Evolutionary conservation across 805 yeast genomes (phyloP).

Genomic region (Candida corydali): DNA sequence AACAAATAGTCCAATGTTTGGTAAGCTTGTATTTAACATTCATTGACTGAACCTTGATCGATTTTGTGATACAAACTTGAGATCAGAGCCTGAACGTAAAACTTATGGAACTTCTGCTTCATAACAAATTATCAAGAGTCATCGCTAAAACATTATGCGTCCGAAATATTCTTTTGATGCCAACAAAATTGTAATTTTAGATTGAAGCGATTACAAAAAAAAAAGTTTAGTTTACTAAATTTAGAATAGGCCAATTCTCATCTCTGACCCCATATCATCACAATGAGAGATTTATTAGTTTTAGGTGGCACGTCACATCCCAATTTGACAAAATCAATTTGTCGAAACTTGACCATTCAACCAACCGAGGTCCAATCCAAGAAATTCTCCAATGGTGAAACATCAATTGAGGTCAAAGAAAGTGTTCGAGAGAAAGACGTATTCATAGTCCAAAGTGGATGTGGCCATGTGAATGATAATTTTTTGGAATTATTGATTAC

Average conservation of each 20-base stretch:
- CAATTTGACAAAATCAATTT: slow-evolving; percentile 65
- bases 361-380: slow-evolving; percentile 62
- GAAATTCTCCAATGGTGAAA: slow-evolving; percentile 86
- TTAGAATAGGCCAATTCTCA: slow-evolving; percentile 3
- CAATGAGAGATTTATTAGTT: slow-evolving; percentile 79
- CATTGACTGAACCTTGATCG: too few species aligned
- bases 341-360: slow-evolving; percentile 70
- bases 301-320: slow-evolving; percentile 93
- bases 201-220: slow-evolving; percentile 1
- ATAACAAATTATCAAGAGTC: too few species aligned
- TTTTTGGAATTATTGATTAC: slow-evolving; percentile 78
- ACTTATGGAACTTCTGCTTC: too few species aligned
- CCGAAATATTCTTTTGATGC: too few species aligned
- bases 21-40: too few species aligned
- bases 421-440: slow-evolving; percentile 97
- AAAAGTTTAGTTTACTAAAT: too few species aligned
- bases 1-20: too few species aligned
- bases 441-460: slow-evolving; percentile 81
- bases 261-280: slow-evolving; percentile 1
- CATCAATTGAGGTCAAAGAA: slow-evolving; percentile 78
- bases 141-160: too few species aligned
- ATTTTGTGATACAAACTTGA: too few species aligned
- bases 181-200: not conserved
- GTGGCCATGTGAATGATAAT: slow-evolving; percentile 84
- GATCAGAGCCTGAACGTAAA: too few species aligned